phyloP scores from a whole-genome alignment of 805 yeast genomes.

The Monosporozyma unispora region DNA sequence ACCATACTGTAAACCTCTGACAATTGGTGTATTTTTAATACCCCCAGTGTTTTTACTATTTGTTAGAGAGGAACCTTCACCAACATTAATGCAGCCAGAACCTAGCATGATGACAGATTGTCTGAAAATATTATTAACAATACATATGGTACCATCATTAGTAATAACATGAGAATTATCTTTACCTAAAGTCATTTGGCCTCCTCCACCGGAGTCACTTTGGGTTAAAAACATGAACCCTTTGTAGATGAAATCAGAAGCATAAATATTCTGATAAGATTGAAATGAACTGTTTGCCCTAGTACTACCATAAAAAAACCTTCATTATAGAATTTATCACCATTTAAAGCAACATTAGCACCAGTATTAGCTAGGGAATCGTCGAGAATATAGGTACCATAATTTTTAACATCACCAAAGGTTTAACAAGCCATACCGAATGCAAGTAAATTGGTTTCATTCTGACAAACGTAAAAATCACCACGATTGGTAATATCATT shows the following conservation, averaged over 20 bases:
- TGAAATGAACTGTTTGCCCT: neutral
- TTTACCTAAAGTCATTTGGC: neutral
- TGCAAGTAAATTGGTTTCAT: neutral
- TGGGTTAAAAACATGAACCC: neutral
- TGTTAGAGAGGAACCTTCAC: neutral
- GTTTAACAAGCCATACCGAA: constrained; percentile 1
- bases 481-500: neutral
- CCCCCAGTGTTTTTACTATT: neutral
- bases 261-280: neutral
- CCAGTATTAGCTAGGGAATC: constrained; percentile 4
- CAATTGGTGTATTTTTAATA: neutral
- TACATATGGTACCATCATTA: neutral
- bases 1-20: neutral
- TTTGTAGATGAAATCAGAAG: neutral
- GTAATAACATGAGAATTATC: neutral
- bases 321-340: constrained; percentile 1
- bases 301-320: neutral
- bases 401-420: constrained; percentile 2
- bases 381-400: constrained; percentile 6
- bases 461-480: neutral
- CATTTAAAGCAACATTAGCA: neutral
- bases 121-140: neutral
- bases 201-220: neutral
- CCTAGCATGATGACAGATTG: neutral
- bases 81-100: neutral